Conservation (phyloP, 192 early-diverging fungal species). For the Umbelopsis ramanniana region DNA sequence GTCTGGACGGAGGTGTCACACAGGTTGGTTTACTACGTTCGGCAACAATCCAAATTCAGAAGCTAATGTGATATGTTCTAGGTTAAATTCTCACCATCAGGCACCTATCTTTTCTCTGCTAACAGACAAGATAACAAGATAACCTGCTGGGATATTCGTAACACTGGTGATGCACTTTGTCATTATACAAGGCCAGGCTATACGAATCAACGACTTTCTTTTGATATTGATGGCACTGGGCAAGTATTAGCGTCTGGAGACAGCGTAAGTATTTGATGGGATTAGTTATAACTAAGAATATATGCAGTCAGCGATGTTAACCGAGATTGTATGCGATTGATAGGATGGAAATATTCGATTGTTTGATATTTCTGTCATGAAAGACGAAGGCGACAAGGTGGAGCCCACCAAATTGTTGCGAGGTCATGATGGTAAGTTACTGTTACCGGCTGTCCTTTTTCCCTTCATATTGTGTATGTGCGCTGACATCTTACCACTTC, state of each 20-base stretch:
- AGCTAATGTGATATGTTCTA: slow-evolving; percentile 26
- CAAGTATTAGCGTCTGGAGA: slow-evolving; percentile 65
- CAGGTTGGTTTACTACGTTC: slow-evolving; percentile 31
- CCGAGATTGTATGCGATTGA: slow-evolving; percentile 26
- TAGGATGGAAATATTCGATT: slow-evolving; percentile 48
- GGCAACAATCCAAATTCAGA: no score
- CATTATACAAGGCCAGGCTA: slow-evolving; percentile 52
- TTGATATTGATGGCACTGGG: slow-evolving; percentile 71
- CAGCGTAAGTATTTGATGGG: slow-evolving; percentile 36
- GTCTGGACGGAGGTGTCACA: slow-evolving; percentile 55
- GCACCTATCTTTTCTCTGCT: slow-evolving; percentile 66
- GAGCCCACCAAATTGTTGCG: neutral
- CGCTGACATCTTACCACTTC: neutral
- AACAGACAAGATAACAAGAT: slow-evolving; percentile 64
- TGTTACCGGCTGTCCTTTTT: neutral
- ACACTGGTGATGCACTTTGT: slow-evolving; percentile 66
- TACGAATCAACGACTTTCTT: slow-evolving; percentile 75
- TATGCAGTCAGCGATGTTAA: neutral
- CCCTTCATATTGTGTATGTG: neutral
- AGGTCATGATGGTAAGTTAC: slow-evolving; percentile 28
- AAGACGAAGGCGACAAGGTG: slow-evolving; percentile 19
- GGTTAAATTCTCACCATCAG: slow-evolving; percentile 71
- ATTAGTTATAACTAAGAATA: neutral
- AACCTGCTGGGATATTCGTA: slow-evolving; percentile 81
- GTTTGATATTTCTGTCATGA: slow-evolving; percentile 30